Percentiles rank a stretch among this genome's conserved stretches.
These are phyloP conservation scores for Pythium volutum DNA, from an alignment of 352 stramenopile species.

Conservation along the genomic window DNA sequence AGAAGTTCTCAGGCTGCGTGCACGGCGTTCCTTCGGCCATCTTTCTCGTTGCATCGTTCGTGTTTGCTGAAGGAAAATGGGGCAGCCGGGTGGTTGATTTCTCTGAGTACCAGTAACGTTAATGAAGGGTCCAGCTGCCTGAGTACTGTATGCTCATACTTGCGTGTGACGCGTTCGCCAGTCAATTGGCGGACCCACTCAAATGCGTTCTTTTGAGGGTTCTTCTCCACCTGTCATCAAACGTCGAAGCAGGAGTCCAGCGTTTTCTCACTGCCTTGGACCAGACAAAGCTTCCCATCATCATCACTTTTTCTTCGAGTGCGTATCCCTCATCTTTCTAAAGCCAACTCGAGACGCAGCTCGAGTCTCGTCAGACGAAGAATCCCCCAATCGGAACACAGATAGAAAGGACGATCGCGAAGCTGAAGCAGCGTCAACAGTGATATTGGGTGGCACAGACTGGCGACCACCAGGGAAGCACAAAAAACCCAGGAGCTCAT, in stretches of 20 bases:
- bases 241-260: not conserved
- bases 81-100: too few relatives aligned
- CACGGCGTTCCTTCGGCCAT: not conserved
- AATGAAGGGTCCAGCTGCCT: not conserved
- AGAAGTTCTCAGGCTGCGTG: not conserved
- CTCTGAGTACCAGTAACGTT: not conserved
- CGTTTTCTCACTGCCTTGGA: constrained; percentile 2
- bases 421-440: not conserved
- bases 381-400: constrained; percentile 1
- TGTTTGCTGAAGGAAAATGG: too few relatives aligned
- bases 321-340: not conserved
- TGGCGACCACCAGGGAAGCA: not conserved
- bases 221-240: constrained; percentile 2
- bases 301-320: not conserved
- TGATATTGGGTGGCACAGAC: constrained; percentile 7
- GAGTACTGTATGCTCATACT: constrained; percentile 10
- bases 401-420: not conserved
- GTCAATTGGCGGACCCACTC: constrained; percentile 1
- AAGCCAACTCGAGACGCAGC: too few relatives aligned
- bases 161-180: constrained; percentile 17
- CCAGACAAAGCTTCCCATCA: not conserved
- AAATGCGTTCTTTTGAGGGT: not conserved
- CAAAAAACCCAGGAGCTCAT: not conserved
- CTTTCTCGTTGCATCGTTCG: too few relatives aligned
- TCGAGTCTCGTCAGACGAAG: not conserved